Evolutionary conservation across 176 grass and related monocot species (phyloP), one percentile per base, ranked within the genome.

Genomic region (Cymbopogon citratus): DNA sequence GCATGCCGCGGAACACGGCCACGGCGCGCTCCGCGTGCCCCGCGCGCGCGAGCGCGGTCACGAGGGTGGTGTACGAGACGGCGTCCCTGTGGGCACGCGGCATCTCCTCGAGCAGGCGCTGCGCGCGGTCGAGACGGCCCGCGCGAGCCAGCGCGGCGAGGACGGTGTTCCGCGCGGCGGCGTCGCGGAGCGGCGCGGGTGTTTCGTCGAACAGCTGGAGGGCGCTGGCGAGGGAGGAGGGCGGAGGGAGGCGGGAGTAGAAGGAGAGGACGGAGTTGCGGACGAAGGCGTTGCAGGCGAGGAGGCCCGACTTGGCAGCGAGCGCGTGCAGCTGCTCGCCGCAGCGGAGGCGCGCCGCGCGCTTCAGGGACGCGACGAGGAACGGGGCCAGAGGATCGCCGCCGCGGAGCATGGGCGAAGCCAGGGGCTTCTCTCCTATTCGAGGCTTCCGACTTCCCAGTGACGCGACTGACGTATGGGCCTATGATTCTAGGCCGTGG

Each of bases 251-350:
- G 0, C 88, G 82, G 13, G 88, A 77, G 62, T 93, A 97, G 75
- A 83, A 85, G 48, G 85, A 75, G 84, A 97, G 88, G 54, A 97
- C 80, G 48, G 93, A 90, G 86, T 90, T 92, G 86, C 89, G 93
- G 31, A 92, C 88, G 81, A 93, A 93, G 19, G 59, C 44, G 63
- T 89, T 90, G 83, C 73, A 59, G 48, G 10, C 1, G 48, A 89
- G 83, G 12, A 86, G 85, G 28, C 93, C 90, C 5, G 88, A 84
- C 77, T 96, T 96, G 80, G 87, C 51, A 10, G 90, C 88, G 36
- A 90, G 51, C 68, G 88, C 90, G 48, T 96, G 93, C 68, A 92
- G 85, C 65, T 83, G 85, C 78, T 86, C 80, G 9, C 90, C 93
- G 57, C 80, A 71, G 62, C 80, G 80, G 77, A 81, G 66, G 63